These are phyloP conservation scores for Cucurbita pepo DNA, from an alignment of 306 rosid genomes.

Conservation along the genomic window DNA sequence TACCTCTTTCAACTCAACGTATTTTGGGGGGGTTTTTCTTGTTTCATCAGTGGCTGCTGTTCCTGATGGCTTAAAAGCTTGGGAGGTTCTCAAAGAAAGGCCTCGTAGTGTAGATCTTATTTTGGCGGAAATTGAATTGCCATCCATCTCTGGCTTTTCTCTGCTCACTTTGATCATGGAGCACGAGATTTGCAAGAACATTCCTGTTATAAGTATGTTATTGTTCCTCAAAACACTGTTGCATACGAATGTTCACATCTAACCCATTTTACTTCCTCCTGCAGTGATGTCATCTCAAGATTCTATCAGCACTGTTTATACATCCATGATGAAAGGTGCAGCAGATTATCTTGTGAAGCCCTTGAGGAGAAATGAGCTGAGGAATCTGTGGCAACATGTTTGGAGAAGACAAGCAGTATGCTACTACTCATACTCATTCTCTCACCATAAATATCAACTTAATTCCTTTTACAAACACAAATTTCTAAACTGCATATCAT, in stretches of 20 bases:
- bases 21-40: neutral
- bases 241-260: constrained; percentile 3
- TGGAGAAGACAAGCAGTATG: constrained; percentile 91
- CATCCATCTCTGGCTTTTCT: constrained; percentile 82
- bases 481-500: constrained; percentile 1
- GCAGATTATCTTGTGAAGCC: constrained; percentile 97
- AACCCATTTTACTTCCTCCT: constrained; percentile 7
- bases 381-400: constrained; percentile 97
- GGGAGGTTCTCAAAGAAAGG: constrained; percentile 83
- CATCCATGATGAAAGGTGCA: constrained; percentile 89
- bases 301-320: constrained; percentile 71
- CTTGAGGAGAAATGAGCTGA: constrained; percentile 71
- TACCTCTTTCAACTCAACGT: neutral
- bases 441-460: no score
- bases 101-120: constrained; percentile 59
- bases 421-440: neutral
- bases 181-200: constrained; percentile 78
- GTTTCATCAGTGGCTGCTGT: constrained; percentile 78
- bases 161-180: constrained; percentile 76
- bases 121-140: constrained; percentile 88
- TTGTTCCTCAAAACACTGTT: neutral
- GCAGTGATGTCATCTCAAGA: constrained; percentile 93
- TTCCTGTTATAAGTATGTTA: constrained; percentile 97
- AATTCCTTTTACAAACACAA: neutral
- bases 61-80: constrained; percentile 84